Conservation (phyloP, 768 basidiomycete species). For the Cantharellus anzutake region DNA sequence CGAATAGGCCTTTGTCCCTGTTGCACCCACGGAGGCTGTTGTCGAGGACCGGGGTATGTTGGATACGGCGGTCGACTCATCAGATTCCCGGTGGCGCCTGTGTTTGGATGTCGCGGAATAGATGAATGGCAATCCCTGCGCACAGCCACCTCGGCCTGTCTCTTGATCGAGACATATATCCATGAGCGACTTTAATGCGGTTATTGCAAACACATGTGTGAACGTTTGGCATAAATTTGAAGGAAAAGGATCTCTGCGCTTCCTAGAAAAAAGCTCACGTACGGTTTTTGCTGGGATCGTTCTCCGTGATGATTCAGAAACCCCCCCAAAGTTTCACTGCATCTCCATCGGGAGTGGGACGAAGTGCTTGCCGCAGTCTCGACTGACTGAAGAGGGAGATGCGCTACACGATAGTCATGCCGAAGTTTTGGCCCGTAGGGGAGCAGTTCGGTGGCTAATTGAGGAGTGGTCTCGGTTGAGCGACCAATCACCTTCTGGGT, state of each 20-base stretch:
- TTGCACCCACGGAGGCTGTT: no score
- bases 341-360: constrained; percentile 67
- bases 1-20: no score
- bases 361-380: constrained; percentile 55
- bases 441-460: constrained; percentile 59
- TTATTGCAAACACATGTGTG: not conserved
- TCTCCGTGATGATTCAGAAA: not conserved
- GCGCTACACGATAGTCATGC: constrained; percentile 80
- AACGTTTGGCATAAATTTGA: not conserved
- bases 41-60: no score
- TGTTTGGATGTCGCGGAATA: no score
- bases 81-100: no score
- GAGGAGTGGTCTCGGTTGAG: constrained; percentile 27
- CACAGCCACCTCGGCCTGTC: no score
- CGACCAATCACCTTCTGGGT: no score
- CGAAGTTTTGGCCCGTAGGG: constrained; percentile 74
- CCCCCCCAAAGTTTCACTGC: not conserved
- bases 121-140: no score
- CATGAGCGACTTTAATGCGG: no score
- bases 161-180: no score
- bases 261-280: not conserved
- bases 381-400: constrained; percentile 51
- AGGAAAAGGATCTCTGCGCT: not conserved
- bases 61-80: no score
- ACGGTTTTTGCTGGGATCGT: not conserved